A percentile compares a stretch with the other conserved stretches of the same genome.
phyloP scores from a whole-genome alignment of 225 moss, liverwort and hornwort genomes.

The Polytrichum formosum region DNA sequence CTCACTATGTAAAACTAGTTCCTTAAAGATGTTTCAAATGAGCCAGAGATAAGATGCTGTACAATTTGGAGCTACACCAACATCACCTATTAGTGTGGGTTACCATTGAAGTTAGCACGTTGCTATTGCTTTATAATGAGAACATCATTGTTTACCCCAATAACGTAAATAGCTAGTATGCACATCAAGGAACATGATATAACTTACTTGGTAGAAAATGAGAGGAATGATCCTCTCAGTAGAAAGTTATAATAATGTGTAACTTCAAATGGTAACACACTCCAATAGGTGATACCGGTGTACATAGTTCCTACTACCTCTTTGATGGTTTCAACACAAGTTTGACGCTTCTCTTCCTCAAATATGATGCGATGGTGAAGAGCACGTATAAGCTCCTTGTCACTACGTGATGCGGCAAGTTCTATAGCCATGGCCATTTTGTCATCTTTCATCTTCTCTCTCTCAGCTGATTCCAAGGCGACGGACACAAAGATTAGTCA shows the following conservation, averaged over 20 bases:
- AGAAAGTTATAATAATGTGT: neutral
- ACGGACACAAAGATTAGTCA: conserved; percentile 8
- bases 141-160: too few species aligned
- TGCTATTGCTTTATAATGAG: too few species aligned
- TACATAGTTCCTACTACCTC: conserved; percentile 21
- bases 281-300: too few species aligned
- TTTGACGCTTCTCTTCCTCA: conserved; percentile 58
- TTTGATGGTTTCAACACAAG: conserved; percentile 39
- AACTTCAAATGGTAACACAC: neutral
- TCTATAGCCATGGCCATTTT: conserved; percentile 45
- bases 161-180: too few species aligned
- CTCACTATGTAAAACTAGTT: neutral
- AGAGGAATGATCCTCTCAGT: neutral
- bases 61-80: too few species aligned
- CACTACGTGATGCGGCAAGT: conserved; percentile 50
- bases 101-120: too few species aligned
- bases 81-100: too few species aligned
- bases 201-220: neutral
- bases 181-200: too few species aligned
- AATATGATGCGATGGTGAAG: conserved; percentile 56
- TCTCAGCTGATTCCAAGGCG: conserved; percentile 46
- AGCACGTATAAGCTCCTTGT: conserved; percentile 61
- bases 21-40: neutral
- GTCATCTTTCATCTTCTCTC: conserved; percentile 55
- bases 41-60: neutral